These are phyloP conservation scores for Epichloe hybrida DNA, from an alignment of 2,329 filamentous ascomycete genomes.

Conservation along the genomic window DNA sequence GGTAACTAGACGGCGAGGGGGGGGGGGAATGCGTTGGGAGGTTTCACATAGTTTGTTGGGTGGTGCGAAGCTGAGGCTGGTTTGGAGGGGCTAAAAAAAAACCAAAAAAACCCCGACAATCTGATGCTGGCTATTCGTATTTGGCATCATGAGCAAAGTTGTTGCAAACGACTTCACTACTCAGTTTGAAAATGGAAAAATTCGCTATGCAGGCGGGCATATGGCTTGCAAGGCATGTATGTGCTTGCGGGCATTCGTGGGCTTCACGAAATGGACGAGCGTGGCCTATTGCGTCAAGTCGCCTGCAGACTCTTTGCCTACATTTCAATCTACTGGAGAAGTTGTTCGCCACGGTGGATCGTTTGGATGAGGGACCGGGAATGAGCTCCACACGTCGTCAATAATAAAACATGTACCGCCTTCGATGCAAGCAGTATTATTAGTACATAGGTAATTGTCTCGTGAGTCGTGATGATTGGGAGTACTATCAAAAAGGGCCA, in stretches of 20 bases:
- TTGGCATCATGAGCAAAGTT: neutral
- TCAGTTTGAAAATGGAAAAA: neutral
- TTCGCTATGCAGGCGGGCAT: neutral
- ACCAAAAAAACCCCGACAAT: neutral
- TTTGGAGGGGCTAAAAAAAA: neutral
- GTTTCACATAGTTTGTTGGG: neutral
- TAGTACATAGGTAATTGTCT: too few species aligned
- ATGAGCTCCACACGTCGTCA: conserved; percentile 4
- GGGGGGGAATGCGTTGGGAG: neutral
- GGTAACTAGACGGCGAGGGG: neutral
- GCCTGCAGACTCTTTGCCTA: conserved; percentile 1
- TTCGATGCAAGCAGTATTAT: neutral
- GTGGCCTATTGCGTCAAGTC: conserved; percentile 6
- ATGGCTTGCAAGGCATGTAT: too few species aligned
- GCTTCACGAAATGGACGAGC: too few species aligned
- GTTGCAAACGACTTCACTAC: neutral
- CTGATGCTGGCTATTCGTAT: neutral
- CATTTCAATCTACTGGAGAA: neutral
- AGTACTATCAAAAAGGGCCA: too few species aligned
- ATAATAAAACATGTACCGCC: conserved; percentile 3
- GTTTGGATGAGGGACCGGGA: too few species aligned
- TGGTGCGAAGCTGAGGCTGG: neutral
- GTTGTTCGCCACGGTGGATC: neutral
- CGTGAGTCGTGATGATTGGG: too few species aligned
- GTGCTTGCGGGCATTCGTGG: neutral